Conservation (phyloP, 257 asterid species). For the Linaria vulgaris region DNA sequence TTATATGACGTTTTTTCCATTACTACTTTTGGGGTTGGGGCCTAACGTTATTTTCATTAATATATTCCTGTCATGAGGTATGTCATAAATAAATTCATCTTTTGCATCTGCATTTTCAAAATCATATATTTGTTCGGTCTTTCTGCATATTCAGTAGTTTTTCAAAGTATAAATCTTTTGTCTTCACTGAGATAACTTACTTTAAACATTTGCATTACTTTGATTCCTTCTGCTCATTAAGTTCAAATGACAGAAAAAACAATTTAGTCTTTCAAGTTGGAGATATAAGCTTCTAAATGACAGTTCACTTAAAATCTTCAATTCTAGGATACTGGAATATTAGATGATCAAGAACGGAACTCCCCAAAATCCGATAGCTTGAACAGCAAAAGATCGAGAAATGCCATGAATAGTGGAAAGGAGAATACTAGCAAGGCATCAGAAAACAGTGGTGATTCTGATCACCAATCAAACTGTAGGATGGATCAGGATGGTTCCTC, state of each 20-base stretch:
- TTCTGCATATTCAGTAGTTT: background rate
- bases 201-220: background rate
- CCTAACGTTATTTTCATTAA: too few relatives aligned
- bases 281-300: background rate
- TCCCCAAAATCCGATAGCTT: background rate
- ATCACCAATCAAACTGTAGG: constrained; percentile 14
- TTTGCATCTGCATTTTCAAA: too few relatives aligned
- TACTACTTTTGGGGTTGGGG: too few relatives aligned
- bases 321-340: constrained; percentile 37
- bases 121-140: too few relatives aligned
- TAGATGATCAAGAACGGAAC: constrained; percentile 9
- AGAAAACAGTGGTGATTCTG: constrained; percentile 11
- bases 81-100: too few relatives aligned
- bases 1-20: too few relatives aligned
- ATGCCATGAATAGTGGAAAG: constrained; percentile 1
- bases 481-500: constrained; percentile 4
- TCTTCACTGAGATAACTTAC: background rate
- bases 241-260: too few relatives aligned
- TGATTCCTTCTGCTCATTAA: too few relatives aligned
- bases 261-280: background rate
- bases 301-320: background rate
- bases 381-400: constrained; percentile 26
- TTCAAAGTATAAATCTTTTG: background rate
- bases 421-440: constrained; percentile 11
- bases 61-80: too few relatives aligned